A percentile compares a stretch with the other conserved stretches of the same genome.
These are phyloP conservation scores for Phytophthora uliginosa DNA, from an alignment of 352 stramenopile genomes.

Conservation along the genomic window DNA sequence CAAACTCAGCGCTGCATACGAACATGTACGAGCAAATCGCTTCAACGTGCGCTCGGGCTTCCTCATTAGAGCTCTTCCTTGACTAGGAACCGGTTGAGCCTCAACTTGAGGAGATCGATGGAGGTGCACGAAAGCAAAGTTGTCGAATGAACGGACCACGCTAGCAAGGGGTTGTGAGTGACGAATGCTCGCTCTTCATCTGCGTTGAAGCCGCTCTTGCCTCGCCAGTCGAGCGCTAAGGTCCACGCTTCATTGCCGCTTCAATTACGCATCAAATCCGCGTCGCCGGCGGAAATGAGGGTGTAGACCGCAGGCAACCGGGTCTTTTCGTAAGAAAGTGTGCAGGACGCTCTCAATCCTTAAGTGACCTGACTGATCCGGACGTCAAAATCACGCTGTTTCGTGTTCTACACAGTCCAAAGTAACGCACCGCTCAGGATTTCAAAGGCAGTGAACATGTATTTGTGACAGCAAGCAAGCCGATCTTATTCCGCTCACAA, in stretches of 20 bases:
- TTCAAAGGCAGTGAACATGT: background rate
- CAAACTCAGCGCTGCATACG: too few species aligned
- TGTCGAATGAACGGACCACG: constrained; percentile 49
- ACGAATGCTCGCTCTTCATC: constrained; percentile 42
- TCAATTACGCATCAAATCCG: too few species aligned
- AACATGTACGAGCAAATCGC: too few species aligned
- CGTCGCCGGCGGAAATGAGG: too few species aligned
- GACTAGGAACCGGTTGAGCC: constrained; percentile 53
- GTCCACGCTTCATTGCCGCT: too few species aligned
- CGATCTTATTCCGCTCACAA: background rate
- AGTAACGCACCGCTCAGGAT: background rate
- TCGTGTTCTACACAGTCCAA: too few species aligned
- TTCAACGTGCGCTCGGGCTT: too few species aligned
- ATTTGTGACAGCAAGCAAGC: background rate
- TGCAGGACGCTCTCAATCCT: too few species aligned
- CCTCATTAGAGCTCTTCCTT: constrained; percentile 26
- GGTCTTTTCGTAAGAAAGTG: too few species aligned
- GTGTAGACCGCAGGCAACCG: background rate
- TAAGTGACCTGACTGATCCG: too few species aligned
- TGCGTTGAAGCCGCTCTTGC: background rate
- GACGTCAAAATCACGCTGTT: too few species aligned
- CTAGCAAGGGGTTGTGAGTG: constrained; percentile 19
- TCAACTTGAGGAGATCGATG: constrained; percentile 45
- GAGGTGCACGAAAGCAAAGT: constrained; percentile 54
- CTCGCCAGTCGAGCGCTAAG: too few species aligned